These are phyloP conservation scores for Schizophyllum commune DNA, from an alignment of 1,284 basidiomycete species.

Conservation along the genomic window DNA sequence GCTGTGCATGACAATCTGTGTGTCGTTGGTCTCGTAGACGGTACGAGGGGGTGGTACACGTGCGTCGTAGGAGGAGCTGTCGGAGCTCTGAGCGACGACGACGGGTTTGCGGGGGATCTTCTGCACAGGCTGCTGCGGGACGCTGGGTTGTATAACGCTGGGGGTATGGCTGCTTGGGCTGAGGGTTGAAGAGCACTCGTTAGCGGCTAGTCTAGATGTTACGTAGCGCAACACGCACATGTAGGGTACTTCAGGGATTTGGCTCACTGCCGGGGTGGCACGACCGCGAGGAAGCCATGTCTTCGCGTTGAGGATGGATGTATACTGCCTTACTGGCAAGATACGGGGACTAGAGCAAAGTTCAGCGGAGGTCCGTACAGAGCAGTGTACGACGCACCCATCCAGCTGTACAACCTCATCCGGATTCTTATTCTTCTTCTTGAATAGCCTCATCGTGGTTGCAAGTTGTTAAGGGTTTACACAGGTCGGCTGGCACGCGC, in stretches of 20 bases:
- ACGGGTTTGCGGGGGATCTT: background rate
- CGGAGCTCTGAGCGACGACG: background rate
- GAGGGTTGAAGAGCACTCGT: background rate
- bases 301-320: background rate
- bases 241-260: background rate
- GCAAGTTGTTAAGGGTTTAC: background rate
- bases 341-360: background rate
- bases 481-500: background rate
- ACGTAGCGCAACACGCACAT: background rate
- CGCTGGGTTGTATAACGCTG: background rate
- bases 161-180: background rate
- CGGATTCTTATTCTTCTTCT: background rate
- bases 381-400: background rate
- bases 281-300: background rate
- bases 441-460: background rate
- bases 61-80: background rate
- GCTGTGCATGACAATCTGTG: background rate
- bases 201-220: background rate
- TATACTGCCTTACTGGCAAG: background rate
- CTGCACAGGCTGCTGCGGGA: background rate
- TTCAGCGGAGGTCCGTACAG: background rate
- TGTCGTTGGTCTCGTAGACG: background rate
- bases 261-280: background rate
- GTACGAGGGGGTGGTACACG: background rate
- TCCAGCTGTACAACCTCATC: background rate